Evolutionary conservation across 768 basidiomycete species (phyloP).

Genomic region (Cystofilobasidium bisporidii): DNA sequence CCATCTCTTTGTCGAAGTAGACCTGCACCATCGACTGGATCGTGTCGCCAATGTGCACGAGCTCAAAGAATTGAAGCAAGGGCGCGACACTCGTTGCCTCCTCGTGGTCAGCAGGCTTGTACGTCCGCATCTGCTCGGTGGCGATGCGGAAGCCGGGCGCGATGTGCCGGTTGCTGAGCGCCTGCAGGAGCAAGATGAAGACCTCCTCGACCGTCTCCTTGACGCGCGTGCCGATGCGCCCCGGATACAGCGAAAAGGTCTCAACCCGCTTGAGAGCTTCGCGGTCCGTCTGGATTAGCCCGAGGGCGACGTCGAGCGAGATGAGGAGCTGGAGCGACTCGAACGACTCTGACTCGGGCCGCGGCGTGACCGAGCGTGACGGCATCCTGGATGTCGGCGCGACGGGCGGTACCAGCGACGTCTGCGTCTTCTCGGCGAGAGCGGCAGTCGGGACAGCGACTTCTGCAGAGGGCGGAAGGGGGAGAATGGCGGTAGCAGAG

Average conservation of each 20-base stretch:
- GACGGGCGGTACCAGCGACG: constrained; percentile 23
- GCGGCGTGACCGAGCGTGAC: constrained; percentile 8
- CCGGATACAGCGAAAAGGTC: constrained; percentile 78
- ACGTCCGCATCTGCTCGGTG: constrained; percentile 76
- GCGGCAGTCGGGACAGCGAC: constrained; percentile 13
- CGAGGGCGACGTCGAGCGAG: constrained; percentile 80
- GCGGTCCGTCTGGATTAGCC: constrained; percentile 85
- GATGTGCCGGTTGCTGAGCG: constrained; percentile 68
- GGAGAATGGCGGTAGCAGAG: neutral
- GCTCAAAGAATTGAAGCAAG: constrained; percentile 89
- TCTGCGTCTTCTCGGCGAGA: constrained; percentile 10
- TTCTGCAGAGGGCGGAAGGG: neutral
- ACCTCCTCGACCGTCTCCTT: constrained; percentile 88
- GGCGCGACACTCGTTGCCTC: constrained; percentile 79
- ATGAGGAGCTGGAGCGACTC: constrained; percentile 73
- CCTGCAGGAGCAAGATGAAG: constrained; percentile 72
- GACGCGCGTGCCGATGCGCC: constrained; percentile 74
- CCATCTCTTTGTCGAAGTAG: constrained; percentile 94
- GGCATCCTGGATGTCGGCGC: constrained; percentile 19
- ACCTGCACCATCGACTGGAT: constrained; percentile 97
- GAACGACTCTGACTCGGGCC: constrained; percentile 33
- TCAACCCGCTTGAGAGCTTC: constrained; percentile 86
- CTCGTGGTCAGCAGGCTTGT: constrained; percentile 77
- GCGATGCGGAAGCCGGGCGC: constrained; percentile 73
- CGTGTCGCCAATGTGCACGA: constrained; percentile 93